Evolutionary conservation across 768 basidiomycete species (phyloP).

Genomic region (Kwoniella sp.): DNA sequence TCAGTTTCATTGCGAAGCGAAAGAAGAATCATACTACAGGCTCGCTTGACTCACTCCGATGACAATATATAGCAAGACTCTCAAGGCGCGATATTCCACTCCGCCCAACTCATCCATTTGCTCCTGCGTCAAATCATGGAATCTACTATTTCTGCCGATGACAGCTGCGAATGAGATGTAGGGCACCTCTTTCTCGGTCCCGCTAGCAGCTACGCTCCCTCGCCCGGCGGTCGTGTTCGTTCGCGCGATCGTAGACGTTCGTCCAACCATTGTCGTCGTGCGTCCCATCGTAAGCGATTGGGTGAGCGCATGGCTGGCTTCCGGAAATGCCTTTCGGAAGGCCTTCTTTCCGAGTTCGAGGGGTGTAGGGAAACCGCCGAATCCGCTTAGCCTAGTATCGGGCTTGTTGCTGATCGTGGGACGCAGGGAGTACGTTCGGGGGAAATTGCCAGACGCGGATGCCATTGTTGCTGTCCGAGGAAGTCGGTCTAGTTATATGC

Average conservation of each 20-base stretch:
- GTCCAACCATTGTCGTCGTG: constrained; percentile 60
- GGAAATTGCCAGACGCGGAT: constrained; percentile 30
- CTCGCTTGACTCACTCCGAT: constrained; percentile 64
- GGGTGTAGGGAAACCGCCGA: constrained; percentile 57
- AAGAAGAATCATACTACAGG: background rate
- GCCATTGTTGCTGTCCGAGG: constrained; percentile 37
- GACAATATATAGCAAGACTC: constrained; percentile 79
- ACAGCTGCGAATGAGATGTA: constrained; percentile 84
- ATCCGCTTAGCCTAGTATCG: constrained; percentile 45
- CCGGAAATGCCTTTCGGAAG: constrained; percentile 67
- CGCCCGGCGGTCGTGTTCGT: constrained; percentile 58
- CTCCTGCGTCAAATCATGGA: constrained; percentile 67
- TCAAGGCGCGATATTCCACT: constrained; percentile 85
- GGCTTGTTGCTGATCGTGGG: constrained; percentile 33
- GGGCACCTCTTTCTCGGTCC: constrained; percentile 61
- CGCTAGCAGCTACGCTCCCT: constrained; percentile 57
- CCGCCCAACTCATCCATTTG: constrained; percentile 91
- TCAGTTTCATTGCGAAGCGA: background rate
- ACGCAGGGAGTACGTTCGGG: constrained; percentile 48
- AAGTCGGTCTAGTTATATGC: constrained; percentile 20
- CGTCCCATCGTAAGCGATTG: constrained; percentile 74
- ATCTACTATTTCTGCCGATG: constrained; percentile 75
- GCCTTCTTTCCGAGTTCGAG: constrained; percentile 59
- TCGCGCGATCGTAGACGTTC: constrained; percentile 36
- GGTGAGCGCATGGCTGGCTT: constrained; percentile 63